Evolutionary conservation across 768 basidiomycete species (phyloP).

Genomic region (Kwoniella dejecticola): DNA sequence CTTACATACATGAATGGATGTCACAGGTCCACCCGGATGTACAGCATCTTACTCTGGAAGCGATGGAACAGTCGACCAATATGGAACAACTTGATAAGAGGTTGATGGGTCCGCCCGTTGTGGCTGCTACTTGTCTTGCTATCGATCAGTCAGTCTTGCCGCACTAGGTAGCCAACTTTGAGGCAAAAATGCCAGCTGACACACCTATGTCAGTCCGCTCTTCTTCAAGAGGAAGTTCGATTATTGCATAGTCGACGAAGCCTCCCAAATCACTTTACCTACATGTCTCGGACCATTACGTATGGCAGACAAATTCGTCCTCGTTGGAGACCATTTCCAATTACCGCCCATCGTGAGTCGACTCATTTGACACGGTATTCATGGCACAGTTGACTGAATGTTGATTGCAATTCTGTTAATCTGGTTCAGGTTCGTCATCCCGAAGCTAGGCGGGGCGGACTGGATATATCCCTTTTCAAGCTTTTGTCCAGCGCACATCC

Average conservation of each 20-base stretch:
- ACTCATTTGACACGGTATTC: neutral
- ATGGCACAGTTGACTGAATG: neutral
- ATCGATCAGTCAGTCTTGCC: conserved; percentile 78
- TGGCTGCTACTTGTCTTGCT: conserved; percentile 92
- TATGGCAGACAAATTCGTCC: conserved; percentile 84
- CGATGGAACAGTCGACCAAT: conserved; percentile 63
- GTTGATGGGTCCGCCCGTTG: conserved; percentile 83
- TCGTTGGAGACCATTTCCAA: conserved; percentile 97
- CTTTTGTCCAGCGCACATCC: conserved; percentile 85
- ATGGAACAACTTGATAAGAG: conserved; percentile 82
- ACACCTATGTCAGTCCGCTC: conserved; percentile 79
- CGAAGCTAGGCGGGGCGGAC: conserved; percentile 76
- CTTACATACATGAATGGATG: neutral
- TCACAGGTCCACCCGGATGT: conserved; percentile 79
- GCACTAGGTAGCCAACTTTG: neutral
- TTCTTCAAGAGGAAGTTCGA: conserved; percentile 86
- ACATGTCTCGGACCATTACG: conserved; percentile 92
- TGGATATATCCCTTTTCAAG: conserved; percentile 87
- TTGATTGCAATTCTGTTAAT: neutral
- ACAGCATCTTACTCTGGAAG: conserved; percentile 68
- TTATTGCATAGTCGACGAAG: conserved; percentile 97
- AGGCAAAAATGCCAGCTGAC: too few species aligned
- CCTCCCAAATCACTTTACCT: conserved; percentile 94
- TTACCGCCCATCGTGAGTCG: conserved; percentile 81
- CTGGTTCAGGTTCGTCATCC: conserved; percentile 70